Evolutionary conservation across 441 rosid species (phyloP).

Genomic region (Gossypium schwendimanii): DNA sequence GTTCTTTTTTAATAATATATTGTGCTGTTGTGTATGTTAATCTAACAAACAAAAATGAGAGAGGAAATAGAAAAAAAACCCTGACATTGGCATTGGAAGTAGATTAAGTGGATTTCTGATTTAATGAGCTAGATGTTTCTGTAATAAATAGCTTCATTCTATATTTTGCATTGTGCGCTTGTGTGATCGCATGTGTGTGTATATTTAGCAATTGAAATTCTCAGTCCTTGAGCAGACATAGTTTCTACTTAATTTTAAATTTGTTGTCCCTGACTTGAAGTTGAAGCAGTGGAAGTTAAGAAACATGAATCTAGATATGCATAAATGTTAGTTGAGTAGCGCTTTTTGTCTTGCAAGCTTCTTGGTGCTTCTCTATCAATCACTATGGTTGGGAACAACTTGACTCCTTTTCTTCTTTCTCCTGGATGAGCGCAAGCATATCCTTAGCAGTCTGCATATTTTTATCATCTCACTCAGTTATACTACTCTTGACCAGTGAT

Average conservation of each 20-base stretch:
- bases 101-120: not conserved
- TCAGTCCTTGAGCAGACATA: not conserved
- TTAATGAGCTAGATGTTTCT: not conserved
- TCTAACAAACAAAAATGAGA: not conserved
- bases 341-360: not conserved
- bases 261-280: not conserved
- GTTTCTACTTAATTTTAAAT: not conserved
- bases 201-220: not conserved
- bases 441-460: not conserved
- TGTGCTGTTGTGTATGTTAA: not conserved
- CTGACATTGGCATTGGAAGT: not conserved
- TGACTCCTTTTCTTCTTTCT: not conserved
- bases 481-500: not conserved
- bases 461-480: not conserved
- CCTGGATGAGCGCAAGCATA: not conserved
- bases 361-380: not conserved
- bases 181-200: no score
- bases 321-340: not conserved
- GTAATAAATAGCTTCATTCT: not conserved
- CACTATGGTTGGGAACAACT: not conserved
- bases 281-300: not conserved
- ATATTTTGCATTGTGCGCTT: not conserved
- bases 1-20: not conserved
- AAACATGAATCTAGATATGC: not conserved
- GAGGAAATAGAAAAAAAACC: not conserved